Evolutionary conservation across 2,329 filamentous ascomycete species (phyloP), one percentile per base, ranked within the genome.

Genomic region (Catunica adiposa): DNA sequence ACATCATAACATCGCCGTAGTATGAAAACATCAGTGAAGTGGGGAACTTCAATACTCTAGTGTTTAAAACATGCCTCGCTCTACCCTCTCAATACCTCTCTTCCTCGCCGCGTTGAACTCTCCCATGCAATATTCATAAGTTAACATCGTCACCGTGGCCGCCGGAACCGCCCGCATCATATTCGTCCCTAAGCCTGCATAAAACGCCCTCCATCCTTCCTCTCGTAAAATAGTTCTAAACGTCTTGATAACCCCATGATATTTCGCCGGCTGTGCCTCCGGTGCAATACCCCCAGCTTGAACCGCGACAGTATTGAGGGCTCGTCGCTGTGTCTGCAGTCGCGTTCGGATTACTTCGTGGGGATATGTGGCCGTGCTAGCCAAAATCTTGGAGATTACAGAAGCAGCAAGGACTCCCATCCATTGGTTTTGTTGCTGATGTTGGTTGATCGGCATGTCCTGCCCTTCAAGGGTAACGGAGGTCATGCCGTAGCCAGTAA

Each of bases 131-230:
- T 84, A 92, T 70, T 98, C 92, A 65, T 95, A 98, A 11, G 90
- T 97, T 65, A 97, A 75, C 84, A 98, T 94, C 2, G 92, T 98
- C 25, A 94, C 95, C 64, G 94, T 94, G 20, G 92, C 90, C 22
- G 92, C 89, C 31, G 92, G 92, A 11, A 98, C 84, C 6, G 92
- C 92, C 56, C 92, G 80, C 74, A 97, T 88, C 80, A 98, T 86
- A 70, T 98, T 98, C 51, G 90, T 95, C 38, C 92, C 92, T 75
- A 98, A 88, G 37, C 92, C 92, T 23, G 89, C 90, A 67, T 98
- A 98, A 64, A 98, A 97, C 2, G 90, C 90, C 60, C 85, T 78
- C 89, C 90, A 96, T 5, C 92, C 92, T 68, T 98, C 92, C 68
- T 98, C 92, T 34, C 73, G 73, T 38, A 96, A 71, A 59, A 98